Evolutionary conservation across 768 basidiomycete genomes (phyloP).

Genomic region (Suillus plorans): DNA sequence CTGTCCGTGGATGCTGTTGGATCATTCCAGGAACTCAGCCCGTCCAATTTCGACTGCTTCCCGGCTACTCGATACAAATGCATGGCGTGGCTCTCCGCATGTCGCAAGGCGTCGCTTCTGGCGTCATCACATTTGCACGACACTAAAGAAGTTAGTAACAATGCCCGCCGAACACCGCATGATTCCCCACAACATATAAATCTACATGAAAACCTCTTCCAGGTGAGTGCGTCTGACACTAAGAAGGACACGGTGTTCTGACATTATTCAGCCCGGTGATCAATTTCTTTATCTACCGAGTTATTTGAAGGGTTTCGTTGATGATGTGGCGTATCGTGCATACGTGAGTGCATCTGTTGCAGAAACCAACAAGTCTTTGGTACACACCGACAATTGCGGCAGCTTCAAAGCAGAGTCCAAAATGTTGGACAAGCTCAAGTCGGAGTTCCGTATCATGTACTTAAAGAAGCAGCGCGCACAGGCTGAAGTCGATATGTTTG

Average conservation of each 20-base stretch:
- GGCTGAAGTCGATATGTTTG: not conserved
- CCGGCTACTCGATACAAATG: not conserved
- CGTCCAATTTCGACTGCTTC: not conserved
- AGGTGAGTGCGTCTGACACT: not conserved
- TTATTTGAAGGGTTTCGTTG: not conserved
- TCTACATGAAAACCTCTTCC: not conserved
- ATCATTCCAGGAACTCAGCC: too few relatives aligned
- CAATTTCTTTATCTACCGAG: not conserved
- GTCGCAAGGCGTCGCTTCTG: not conserved
- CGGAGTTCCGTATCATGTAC: not conserved
- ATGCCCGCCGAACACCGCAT: not conserved
- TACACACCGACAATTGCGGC: not conserved
- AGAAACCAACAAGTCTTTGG: not conserved
- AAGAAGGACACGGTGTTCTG: not conserved
- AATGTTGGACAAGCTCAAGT: not conserved
- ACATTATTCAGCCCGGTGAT: not conserved
- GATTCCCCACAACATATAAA: not conserved
- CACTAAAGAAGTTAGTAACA: not conserved
- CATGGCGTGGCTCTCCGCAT: not conserved
- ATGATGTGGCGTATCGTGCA: not conserved
- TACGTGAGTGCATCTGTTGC: not conserved
- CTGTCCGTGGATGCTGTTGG: not conserved
- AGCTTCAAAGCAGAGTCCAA: not conserved
- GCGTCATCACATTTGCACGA: not conserved
- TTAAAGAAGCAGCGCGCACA: not conserved